Evolutionary conservation across 108 stramenopile genomes (phyloP).

Genomic region (Nannochloropsis gaditana): DNA sequence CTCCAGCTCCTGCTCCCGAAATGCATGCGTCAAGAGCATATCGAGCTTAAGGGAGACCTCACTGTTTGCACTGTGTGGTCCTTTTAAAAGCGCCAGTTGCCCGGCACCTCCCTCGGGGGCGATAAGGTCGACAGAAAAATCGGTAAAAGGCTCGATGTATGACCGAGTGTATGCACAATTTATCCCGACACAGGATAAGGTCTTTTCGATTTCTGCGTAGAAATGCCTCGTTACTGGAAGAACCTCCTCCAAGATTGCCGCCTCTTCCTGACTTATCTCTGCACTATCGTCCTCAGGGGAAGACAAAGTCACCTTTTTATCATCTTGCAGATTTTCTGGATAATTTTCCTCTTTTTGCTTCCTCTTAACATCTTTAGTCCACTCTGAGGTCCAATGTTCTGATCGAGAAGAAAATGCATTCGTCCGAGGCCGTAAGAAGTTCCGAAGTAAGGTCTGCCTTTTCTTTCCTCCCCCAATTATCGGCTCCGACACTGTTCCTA

Average conservation of each 20-base stretch:
- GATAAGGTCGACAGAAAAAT: slow-evolving; percentile 32
- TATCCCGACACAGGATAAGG: slow-evolving; percentile 24
- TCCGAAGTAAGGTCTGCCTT: not conserved
- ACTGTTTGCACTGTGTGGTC: not conserved
- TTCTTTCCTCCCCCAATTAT: not conserved
- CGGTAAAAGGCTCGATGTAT: slow-evolving; percentile 27
- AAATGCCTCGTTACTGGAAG: slow-evolving; percentile 36
- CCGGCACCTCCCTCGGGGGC: not conserved
- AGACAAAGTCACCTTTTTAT: not conserved
- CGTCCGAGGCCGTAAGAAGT: not conserved
- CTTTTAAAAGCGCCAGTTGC: too few species aligned
- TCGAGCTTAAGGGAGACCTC: slow-evolving; percentile 14
- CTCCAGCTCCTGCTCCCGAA: slow-evolving; percentile 24
- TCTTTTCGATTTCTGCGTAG: slow-evolving; percentile 37
- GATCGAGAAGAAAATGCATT: not conserved
- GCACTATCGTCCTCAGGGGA: not conserved
- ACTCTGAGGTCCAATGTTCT: not conserved
- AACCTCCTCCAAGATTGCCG: not conserved
- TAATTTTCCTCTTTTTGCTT: not conserved
- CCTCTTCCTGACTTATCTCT: not conserved
- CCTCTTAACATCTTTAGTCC: not conserved
- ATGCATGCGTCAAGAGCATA: not conserved
- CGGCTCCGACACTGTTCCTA: not conserved
- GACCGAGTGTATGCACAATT: slow-evolving; percentile 34
- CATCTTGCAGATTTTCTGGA: not conserved